Percentiles rank a stretch among this genome's conserved stretches.
These are phyloP conservation scores for Dichotomocladium elegans DNA, from an alignment of 371 early-diverging fungal genomes.

Conservation along the genomic window DNA sequence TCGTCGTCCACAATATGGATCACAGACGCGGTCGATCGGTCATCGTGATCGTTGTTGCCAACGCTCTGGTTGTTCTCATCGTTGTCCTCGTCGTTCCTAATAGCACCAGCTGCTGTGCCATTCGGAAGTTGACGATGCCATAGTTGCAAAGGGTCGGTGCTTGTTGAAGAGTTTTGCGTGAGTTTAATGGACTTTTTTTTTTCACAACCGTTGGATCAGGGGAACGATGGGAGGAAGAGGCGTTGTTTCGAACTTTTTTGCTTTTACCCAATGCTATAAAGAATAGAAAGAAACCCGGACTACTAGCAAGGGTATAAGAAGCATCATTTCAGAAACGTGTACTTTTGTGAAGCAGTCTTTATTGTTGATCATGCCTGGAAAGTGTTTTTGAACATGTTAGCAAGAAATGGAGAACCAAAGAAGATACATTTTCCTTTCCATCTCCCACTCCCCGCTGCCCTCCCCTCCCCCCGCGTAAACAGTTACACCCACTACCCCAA, in stretches of 20 bases:
- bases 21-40: conserved; percentile 33
- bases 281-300: conserved; percentile 88
- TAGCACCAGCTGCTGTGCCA: neutral
- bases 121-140: conserved; percentile 69
- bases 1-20: conserved; percentile 80
- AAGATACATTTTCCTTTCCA: too few species aligned
- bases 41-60: conserved; percentile 1
- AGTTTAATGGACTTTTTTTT: too few species aligned
- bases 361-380: conserved; percentile 54
- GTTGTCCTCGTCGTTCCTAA: conserved; percentile 1
- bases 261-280: conserved; percentile 84
- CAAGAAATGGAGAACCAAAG: too few species aligned
- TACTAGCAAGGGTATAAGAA: too few species aligned
- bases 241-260: too few species aligned
- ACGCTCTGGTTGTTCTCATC: conserved; percentile 9
- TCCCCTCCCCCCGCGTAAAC: too few species aligned
- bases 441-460: too few species aligned
- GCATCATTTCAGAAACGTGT: too few species aligned
- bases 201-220: too few species aligned
- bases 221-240: too few species aligned
- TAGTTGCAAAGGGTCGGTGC: conserved; percentile 82
- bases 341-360: neutral
- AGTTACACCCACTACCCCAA: too few species aligned
- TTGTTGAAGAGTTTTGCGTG: conserved; percentile 18
- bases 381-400: conserved; percentile 69